Evolutionary conservation across 192 early-diverging fungal genomes (phyloP).

Genomic region (Chytriomyces sp.): DNA sequence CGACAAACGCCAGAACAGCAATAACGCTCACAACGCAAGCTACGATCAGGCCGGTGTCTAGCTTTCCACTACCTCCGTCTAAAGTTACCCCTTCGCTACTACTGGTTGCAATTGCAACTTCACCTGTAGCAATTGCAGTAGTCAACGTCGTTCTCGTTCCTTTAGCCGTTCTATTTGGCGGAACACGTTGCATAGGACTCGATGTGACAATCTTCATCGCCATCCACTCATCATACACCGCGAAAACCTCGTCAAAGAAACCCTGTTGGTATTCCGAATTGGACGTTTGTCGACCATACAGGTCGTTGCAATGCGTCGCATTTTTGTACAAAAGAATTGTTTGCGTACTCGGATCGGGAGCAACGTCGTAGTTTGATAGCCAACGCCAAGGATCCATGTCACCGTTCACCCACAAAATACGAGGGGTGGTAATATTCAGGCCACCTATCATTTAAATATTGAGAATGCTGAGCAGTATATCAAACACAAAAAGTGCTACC

Average conservation of each 20-base stretch:
- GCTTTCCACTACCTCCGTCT: too few species aligned
- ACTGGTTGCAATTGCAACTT: too few species aligned
- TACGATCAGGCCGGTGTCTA: too few species aligned
- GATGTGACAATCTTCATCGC: neutral
- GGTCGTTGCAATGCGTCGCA: conserved; percentile 24
- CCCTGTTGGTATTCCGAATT: neutral
- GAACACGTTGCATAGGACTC: neutral
- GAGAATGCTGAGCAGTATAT: too few species aligned
- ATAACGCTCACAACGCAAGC: too few species aligned
- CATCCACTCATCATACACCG: conserved; percentile 3
- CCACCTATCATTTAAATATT: too few species aligned
- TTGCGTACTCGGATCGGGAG: conserved; percentile 7
- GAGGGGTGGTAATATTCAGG: neutral
- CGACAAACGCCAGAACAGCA: too few species aligned
- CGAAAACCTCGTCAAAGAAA: neutral
- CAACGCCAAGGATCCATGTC: conserved; percentile 25
- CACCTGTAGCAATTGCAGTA: neutral
- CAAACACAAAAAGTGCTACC: too few species aligned
- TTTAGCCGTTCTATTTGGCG: neutral
- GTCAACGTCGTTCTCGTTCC: neutral
- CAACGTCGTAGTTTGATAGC: conserved; percentile 18
- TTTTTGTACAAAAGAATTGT: neutral
- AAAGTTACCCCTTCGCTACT: too few species aligned
- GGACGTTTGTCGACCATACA: neutral
- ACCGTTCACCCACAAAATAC: conserved; percentile 25